A percentile compares a stretch with the other conserved stretches of the same genome.
These are phyloP conservation scores for Plenodomus lindquistii DNA, from an alignment of 2,329 filamentous ascomycete species.

Conservation along the genomic window DNA sequence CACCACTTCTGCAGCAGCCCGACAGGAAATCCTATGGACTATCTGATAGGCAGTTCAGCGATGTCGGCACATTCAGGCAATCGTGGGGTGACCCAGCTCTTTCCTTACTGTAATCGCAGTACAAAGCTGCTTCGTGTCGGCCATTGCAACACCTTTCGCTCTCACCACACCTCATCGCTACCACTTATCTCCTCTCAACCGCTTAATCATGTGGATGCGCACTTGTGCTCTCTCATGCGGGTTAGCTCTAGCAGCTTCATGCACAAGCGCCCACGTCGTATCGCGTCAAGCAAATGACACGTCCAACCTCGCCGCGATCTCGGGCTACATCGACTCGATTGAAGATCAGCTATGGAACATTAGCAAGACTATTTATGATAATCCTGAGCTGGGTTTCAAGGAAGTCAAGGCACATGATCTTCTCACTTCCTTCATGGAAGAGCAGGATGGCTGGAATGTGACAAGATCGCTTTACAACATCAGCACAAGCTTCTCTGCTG, in stretches of 20 bases:
- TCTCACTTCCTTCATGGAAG: slow-evolving; percentile 54
- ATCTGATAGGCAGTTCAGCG: no score
- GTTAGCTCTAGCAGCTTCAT: background rate
- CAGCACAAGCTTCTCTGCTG: slow-evolving; percentile 32
- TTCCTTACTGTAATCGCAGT: no score
- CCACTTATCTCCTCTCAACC: no score
- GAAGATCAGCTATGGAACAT: slow-evolving; percentile 47
- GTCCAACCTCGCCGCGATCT: slow-evolving; percentile 12
- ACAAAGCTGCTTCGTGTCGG: no score
- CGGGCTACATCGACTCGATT: slow-evolving; percentile 16
- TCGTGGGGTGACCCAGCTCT: no score
- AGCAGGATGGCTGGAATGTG: slow-evolving; percentile 34
- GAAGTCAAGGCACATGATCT: slow-evolving; percentile 56
- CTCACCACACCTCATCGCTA: no score
- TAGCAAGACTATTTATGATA: slow-evolving; percentile 57
- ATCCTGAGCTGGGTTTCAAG: slow-evolving; percentile 55
- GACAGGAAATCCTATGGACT: no score
- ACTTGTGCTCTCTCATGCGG: background rate
- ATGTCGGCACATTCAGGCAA: no score
- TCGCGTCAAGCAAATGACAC: slow-evolving; percentile 12
- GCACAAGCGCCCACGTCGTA: background rate
- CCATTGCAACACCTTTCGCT: no score
- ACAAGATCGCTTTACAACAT: slow-evolving; percentile 41
- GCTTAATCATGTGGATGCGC: background rate
- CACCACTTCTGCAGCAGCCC: no score